Evolutionary conservation across 768 basidiomycete genomes (phyloP), one percentile per base, ranked within the genome.

Genomic region (Naganishia randhawae): DNA sequence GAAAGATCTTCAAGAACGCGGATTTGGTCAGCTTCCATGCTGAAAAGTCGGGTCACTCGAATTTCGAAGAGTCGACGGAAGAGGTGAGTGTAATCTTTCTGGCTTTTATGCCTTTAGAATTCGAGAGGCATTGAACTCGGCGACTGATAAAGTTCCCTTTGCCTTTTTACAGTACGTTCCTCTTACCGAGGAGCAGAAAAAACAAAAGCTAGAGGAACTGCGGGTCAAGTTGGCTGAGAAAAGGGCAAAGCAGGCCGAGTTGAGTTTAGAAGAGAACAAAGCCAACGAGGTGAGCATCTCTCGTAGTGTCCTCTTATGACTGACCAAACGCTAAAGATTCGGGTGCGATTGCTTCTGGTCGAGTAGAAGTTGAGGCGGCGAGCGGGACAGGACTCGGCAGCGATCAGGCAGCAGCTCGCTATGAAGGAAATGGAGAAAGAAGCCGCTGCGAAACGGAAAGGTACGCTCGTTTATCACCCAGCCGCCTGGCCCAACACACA

Each of bases 41-140:
- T 0, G 92, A 94, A 80, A 92, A 92, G 83, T 90, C 87, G 72
- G 95, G 95, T 0, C 95, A 99, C 77, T 88, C 92, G 79, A 88
- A 93, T 72, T 98, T 97, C 71, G 94, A 96, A 77, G 95, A 97
- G 76, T 92, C 90, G 1, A 90, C 87, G 0, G 93, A 98, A 75
- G 95, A 97, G 84, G 92, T 91, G 53, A 57, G 81, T 54, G 62
- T 22, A 14, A 0, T 57, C 25, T 19, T 0, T 35, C 19, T 22
- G 50, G 37, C 50, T 50, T 22, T 31, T 64, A 14, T 25, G 5
- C 25, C 45, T 63, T 69, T 50, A 48, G 51, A 42, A 29, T 37
- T 31, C 22, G n/a, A n/a, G n/a, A n/a, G n/a, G n/a, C n/a, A n/a
- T n/a, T 32, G 32, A 22, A 67, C 54, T 71, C 54, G 10, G 17